Base-by-base conservation (phyloP, 495 filamentous ascomycete genomes). In the Penicillium paradoxum region DNA sequence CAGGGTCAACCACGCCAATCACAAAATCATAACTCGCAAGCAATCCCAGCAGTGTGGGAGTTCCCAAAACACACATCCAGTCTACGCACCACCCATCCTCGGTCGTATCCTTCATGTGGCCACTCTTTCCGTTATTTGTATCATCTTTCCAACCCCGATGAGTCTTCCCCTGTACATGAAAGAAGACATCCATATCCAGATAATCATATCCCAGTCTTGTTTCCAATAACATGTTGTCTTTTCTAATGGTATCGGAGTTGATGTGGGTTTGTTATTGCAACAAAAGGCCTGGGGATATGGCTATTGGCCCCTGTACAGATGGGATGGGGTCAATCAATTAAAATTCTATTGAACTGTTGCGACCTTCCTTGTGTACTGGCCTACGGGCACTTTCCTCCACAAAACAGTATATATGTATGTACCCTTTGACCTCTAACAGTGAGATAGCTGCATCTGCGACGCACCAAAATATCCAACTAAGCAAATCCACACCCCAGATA, bases 161-260 rank as follows among this genome's bases (percentile, higher is more conserved):
- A 18, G 48, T 34, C 48, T 51, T 51, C 38, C 21, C n/a, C 48
- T 44, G 38, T 40, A 46, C 41, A 51, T 40, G 42, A 41, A 38
- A 24, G 22, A 45, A 51, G 36, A 56, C 41, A 18, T 40, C n/a
- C 24, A 50, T 45, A 34, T 21, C 44, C 27, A 42, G 38, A 36
- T 25, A 5, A 14, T 42, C 34, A 49, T 33, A 38, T 53, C 27
- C 44, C 30, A 49, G 51, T 32, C 21, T 15, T 44, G 42, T 43
- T 48, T 38, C 21, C 40, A 51, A 50, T 53, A 36, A 33, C 50
- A 41, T 53, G 43, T 18, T 32, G 29, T 49, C 45, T 43, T 38
- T 29, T 50, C 37, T 47, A 32, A 36, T 36, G 50, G 40, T 40
- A 42, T 54, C 50, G 55, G 61, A 51, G 55, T 64, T 49, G 29